These are phyloP conservation scores for Canavalia gladiata DNA, from an alignment of 306 rosid genomes.

Conservation along the genomic window DNA sequence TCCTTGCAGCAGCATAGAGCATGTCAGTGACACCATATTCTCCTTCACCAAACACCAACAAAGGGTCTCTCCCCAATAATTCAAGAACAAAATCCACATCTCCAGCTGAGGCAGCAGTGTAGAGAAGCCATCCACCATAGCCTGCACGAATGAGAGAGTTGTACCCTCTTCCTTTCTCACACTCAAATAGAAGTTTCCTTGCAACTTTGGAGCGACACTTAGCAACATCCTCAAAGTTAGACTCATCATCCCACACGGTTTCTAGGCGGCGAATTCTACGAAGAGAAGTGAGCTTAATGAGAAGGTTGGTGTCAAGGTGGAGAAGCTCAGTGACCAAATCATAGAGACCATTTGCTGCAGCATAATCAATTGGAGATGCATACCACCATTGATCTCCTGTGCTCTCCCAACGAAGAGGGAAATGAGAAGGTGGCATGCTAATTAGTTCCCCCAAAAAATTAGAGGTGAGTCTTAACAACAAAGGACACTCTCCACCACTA, in stretches of 20 bases:
- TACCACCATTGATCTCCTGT: conserved; percentile 97
- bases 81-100: conserved; percentile 73
- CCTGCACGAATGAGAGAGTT: conserved; percentile 86
- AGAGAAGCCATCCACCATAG: conserved; percentile 97
- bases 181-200: conserved; percentile 69
- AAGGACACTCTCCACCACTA: neutral
- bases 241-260: conserved; percentile 90
- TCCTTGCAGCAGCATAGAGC: conserved; percentile 88
- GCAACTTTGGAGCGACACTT: conserved; percentile 78
- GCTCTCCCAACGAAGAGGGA: conserved; percentile 96
- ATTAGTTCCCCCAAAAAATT: neutral
- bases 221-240: conserved; percentile 71
- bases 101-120: conserved; percentile 95
- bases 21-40: conserved; percentile 93
- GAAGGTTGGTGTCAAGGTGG: conserved; percentile 87
- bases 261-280: conserved; percentile 95
- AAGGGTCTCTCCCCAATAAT: conserved; percentile 70
- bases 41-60: conserved; percentile 91
- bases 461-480: neutral
- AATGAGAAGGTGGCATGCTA: conserved; percentile 61
- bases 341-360: conserved; percentile 91
- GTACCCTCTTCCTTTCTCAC: conserved; percentile 60
- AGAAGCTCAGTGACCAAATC: conserved; percentile 93
- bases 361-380: conserved; percentile 94
- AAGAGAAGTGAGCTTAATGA: conserved; percentile 91